Conservation (phyloP, 2,329 filamentous ascomycete genomes). For the Pseudocercospora fuligena region DNA sequence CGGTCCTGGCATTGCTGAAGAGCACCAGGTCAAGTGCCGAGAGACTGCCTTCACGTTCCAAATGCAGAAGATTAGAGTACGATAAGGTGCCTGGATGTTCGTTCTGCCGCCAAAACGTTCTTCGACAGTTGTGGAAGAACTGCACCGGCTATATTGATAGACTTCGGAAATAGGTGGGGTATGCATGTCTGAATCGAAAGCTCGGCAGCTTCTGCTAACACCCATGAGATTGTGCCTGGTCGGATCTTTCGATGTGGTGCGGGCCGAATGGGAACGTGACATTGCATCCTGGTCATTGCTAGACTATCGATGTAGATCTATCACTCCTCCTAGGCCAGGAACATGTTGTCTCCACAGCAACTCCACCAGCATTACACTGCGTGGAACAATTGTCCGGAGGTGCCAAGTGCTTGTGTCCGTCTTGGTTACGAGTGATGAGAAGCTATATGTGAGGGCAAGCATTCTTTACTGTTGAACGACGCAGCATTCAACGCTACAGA, state of each 20-base stretch:
- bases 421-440: neutral
- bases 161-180: neutral
- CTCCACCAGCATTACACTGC: neutral
- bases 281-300: neutral
- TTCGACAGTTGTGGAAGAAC: neutral
- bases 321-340: neutral
- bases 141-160: neutral
- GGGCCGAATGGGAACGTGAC: neutral
- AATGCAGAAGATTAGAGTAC: conserved; percentile 6
- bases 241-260: neutral
- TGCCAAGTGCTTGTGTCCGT: neutral
- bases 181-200: neutral
- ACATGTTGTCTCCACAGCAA: neutral
- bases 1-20: conserved; percentile 14
- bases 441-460: neutral
- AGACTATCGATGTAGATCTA: neutral
- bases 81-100: neutral
- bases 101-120: neutral
- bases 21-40: conserved; percentile 15
- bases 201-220: neutral
- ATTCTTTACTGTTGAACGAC: neutral
- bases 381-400: neutral
- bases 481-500: too few species aligned
- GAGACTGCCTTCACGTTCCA: conserved; percentile 10
- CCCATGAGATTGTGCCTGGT: neutral